Evolutionary conservation across 208 protist genomes (phyloP), one percentile per base, ranked within the genome.

Genomic region (Trypanosoma vivax): DNA sequence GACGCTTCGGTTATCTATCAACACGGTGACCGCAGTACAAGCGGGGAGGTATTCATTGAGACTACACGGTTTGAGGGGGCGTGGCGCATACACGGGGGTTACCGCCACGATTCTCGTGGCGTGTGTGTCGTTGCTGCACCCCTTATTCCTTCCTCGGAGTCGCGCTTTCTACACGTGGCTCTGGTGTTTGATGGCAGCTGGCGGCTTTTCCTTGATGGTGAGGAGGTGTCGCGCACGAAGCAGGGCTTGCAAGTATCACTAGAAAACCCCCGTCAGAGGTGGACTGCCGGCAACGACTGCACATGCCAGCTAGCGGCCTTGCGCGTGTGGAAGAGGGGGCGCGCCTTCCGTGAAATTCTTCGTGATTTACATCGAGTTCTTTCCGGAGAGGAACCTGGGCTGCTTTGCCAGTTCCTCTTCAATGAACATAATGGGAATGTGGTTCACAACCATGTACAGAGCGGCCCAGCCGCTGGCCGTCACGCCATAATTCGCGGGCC

Each of bases 11-110:
- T 74, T n/a, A 65, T 96, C 13, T 96, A 96, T 63, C 76, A 83
- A 35, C 90, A 96, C 66, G 90, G 90, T 41, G 83, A 96, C 63
- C 70, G 79, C 51, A 76, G 60, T 52, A 92, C 70, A 10, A 88
- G 73, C 60, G 88, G 90, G 10, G 87, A 96, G 46, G 81, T 96
- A 11, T 96, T 95, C 60, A 21, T 96, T 2, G 90, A 96, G 64
- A 81, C 76, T 6, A 65, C 74, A 18, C 61, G 63, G 25, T 69
- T 88, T 16, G 90, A 96, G 25, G 84, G 84, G 19, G 69, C 71
- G 13, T 83, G 63, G 59, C 87, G 83, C 40, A 66, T 94, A 23
- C 78, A 81, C 14, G 90, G 87, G 41, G 90, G 90, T 25, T 94
- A 84, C 58, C 83, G 90, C 3, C 85, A 93, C 49, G 87, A 93